Evolutionary conservation across 768 basidiomycete genomes (phyloP).

Genomic region (Macrolepiota fuliginosa): DNA sequence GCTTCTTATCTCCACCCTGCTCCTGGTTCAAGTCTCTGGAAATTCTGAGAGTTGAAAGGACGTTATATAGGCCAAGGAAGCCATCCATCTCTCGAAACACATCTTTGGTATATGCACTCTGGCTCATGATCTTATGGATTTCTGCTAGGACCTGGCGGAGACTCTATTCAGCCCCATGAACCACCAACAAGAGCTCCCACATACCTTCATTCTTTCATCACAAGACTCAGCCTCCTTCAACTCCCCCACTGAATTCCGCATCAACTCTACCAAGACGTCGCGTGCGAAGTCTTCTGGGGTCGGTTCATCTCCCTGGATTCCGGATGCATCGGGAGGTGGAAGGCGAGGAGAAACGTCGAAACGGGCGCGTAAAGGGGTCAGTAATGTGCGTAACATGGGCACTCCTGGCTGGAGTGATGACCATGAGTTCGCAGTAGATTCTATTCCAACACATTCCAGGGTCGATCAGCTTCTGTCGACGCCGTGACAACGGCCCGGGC

Average conservation of each 20-base stretch:
- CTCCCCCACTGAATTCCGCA: slow-evolving; percentile 68
- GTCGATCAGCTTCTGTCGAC: neutral
- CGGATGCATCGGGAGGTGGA: slow-evolving; percentile 19
- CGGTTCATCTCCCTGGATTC: slow-evolving; percentile 39
- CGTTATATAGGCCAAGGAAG: slow-evolving; percentile 71
- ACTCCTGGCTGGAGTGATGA: slow-evolving; percentile 4
- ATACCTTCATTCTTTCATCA: slow-evolving; percentile 47
- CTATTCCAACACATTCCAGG: neutral
- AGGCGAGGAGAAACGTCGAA: slow-evolving; percentile 45
- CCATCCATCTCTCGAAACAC: slow-evolving; percentile 83
- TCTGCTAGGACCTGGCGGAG: slow-evolving; percentile 54
- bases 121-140: slow-evolving; percentile 64
- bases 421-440: neutral
- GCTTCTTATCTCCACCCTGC: slow-evolving; percentile 31
- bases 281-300: slow-evolving; percentile 71
- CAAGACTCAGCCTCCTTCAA: slow-evolving; percentile 54
- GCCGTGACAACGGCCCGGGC: neutral
- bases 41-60: slow-evolving; percentile 58
- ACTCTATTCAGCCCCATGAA: neutral
- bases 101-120: slow-evolving; percentile 65
- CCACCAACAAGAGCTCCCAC: slow-evolving; percentile 14
- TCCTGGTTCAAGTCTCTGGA: slow-evolving; percentile 28
- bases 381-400: slow-evolving; percentile 54
- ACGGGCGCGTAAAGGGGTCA: slow-evolving; percentile 56
- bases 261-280: slow-evolving; percentile 68